Base-by-base conservation (phyloP, 2,329 filamentous ascomycete genomes). In the Exophiala lecanii-corni region DNA sequence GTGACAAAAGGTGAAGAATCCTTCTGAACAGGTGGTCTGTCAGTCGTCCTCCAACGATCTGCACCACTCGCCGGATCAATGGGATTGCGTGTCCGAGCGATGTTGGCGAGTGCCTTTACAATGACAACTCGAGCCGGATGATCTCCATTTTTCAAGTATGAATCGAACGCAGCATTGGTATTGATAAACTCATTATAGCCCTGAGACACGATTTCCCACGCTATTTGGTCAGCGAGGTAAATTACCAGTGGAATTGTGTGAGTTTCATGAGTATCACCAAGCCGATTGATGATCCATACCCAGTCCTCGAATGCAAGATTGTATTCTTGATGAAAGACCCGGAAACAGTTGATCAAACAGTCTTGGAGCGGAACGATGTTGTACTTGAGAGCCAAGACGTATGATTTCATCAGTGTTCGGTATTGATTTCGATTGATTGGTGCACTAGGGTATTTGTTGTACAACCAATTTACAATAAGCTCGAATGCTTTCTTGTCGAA, bases 201-300 rank as follows among this genome's bases (percentile, higher is more conserved):
- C 3, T 43, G 30, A n/a, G 28, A 30, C 5, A 33, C 43, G 15
- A 57, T 50, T 13, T 57, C 55, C 34, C 39, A 55, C 2, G 49
- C 47, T 23, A 45, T 41, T 23, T 57, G 55, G 6, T 53, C 49
- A 31, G 55, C 33, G 9, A 57, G 30, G 31, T 56, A 57, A 9
- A 21, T 31, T 7, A 49, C 31, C 37, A 56, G 30, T 3, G 48
- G 39, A 4, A 48, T 38, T 0, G 18, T 28, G n/a, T 49, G 21
- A 3, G 32, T 20, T 2, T 39, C 32, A 9, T 41, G 36, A 12
- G 13, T 13, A 7, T 51, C 47, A 3, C 38, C 39, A 10, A 53
- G 33, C 4, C 51, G 47, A 9, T 49, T 43, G 19, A 49, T 43
- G 3, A 56, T 26, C 39, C 48, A 55, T 4, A 43, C 36, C 4